Evolutionary conservation across 2,329 filamentous ascomycete species (phyloP), one percentile per base, ranked within the genome.

Genomic region (Penicillium sp.): DNA sequence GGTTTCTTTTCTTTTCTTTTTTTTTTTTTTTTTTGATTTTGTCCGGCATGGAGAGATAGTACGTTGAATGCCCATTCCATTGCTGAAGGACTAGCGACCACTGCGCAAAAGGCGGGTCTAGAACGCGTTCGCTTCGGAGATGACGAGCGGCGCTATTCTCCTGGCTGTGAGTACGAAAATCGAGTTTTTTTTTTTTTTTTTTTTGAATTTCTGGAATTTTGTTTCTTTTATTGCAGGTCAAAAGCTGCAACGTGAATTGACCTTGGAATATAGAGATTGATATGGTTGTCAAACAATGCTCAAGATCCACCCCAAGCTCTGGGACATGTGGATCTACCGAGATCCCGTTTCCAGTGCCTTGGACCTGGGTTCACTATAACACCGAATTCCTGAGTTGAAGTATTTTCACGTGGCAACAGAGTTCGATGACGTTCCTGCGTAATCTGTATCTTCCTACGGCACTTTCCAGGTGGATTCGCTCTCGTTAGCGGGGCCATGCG

Each of bases 281-380:
- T 35, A 29, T 26, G 7, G 23, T 43, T 54, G 50, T 53, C 57
- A 57, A 59, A 25, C 46, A 51, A 57, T 29, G 46, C 59, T 53
- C 26, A 39, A 51, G 61, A 54, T 63, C 61, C 61, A 63, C 57
- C 29, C 29, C 48, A 62, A 57, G 33, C 33, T 60, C 49, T 60
- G 62, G 55, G 35, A 60, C 59, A 53, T 58, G 63, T 64, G 62
- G 65, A 63, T 66, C 63, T 63, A 61, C 63, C 60, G 62, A 65
- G 60, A 65, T 60, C 62, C 58, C 58, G 44, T 51, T 58, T 57
- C 65, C 65, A 63, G 60, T 60, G 1, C 65, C 65, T 19, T 48
- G 65, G 62, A 33, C 42, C 49, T 60, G 62, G 62, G 60, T 59
- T 62, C 53, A 37, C 29, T 44, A 45, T 48, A 54, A 43, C 48